Percentiles rank a stretch among this genome's conserved stretches.
These are phyloP conservation scores for Knoxdaviesia proteae DNA, from an alignment of 2,329 filamentous ascomycete species.

Conservation along the genomic window DNA sequence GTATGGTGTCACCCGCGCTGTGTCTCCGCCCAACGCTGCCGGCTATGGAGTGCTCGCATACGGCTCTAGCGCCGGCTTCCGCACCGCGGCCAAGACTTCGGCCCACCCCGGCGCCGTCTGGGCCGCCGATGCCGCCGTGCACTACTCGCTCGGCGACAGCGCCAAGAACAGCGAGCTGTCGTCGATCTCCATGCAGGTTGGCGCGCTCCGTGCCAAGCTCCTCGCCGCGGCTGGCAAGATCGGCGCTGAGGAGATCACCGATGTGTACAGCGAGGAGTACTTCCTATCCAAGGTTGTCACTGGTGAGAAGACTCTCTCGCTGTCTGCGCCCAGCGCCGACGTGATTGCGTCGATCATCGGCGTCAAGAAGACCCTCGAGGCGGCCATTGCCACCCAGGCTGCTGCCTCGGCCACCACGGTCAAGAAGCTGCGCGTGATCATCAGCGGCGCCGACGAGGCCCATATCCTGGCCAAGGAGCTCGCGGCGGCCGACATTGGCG, in stretches of 20 bases:
- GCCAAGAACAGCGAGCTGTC: slow-evolving; percentile 22
- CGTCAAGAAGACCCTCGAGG: slow-evolving; percentile 35
- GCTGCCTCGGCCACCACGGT: not conserved
- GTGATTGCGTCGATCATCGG: slow-evolving; percentile 36
- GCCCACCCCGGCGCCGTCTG: slow-evolving; percentile 30
- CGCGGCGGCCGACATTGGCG: slow-evolving; percentile 31
- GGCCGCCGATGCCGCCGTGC: slow-evolving; percentile 29
- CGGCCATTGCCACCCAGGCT: not conserved
- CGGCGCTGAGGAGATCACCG: slow-evolving; percentile 11
- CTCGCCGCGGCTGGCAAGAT: slow-evolving; percentile 15
- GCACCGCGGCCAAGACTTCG: slow-evolving; percentile 24
- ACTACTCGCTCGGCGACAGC: slow-evolving; percentile 31
- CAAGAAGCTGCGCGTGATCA: slow-evolving; percentile 26
- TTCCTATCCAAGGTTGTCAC: slow-evolving; percentile 32
- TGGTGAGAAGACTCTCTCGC: slow-evolving; percentile 30
- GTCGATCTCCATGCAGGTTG: slow-evolving; percentile 33
- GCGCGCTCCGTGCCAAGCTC: slow-evolving; percentile 29
- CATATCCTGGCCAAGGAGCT: slow-evolving; percentile 37
- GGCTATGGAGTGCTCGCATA: slow-evolving; percentile 19
- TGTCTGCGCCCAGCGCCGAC: slow-evolving; percentile 42
- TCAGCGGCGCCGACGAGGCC: slow-evolving; percentile 43
- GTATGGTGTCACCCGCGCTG: slow-evolving; percentile 36
- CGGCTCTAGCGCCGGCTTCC: slow-evolving; percentile 38
- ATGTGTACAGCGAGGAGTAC: slow-evolving; percentile 24
- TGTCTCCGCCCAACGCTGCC: slow-evolving; percentile 28